A percentile compares a stretch with the other conserved stretches of the same genome.
phyloP scores from a whole-genome alignment of 2,329 filamentous ascomycete genomes.

The Cladosporium austrohemisphaericum region DNA sequence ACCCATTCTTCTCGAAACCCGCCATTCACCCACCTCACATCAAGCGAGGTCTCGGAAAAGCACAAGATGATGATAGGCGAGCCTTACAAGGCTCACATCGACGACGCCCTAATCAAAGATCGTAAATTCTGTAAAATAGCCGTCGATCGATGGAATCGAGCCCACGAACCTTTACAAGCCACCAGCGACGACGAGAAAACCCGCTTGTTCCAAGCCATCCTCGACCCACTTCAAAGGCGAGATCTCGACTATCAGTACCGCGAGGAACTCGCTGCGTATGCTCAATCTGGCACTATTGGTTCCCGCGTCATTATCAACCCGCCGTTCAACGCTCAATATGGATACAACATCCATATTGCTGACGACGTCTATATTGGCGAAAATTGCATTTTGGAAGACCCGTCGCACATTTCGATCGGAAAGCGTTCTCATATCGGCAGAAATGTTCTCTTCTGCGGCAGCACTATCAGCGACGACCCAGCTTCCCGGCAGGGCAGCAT shows the following conservation, averaged over 20 bases:
- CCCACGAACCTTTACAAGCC: constrained; percentile 68
- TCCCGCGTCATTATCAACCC: constrained; percentile 74
- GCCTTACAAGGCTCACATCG: constrained; percentile 73
- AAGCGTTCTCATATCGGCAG: constrained; percentile 68
- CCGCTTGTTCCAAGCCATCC: constrained; percentile 67
- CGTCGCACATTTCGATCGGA: constrained; percentile 78
- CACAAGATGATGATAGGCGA: constrained; percentile 83
- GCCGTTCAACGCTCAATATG: constrained; percentile 90
- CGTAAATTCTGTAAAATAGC: constrained; percentile 79
- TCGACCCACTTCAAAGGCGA: constrained; percentile 58
- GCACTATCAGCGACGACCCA: constrained; percentile 68
- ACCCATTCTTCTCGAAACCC: constrained; percentile 44
- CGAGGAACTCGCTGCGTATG: background rate
- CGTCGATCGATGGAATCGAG: constrained; percentile 82
- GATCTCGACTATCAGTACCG: constrained; percentile 41
- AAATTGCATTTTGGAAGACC: constrained; percentile 81
- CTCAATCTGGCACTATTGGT: constrained; percentile 51
- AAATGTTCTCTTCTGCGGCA: constrained; percentile 81
- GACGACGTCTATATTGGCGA: constrained; percentile 79
- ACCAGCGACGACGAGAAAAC: constrained; percentile 62
- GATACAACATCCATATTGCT: constrained; percentile 88
- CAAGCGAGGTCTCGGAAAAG: constrained; percentile 57
- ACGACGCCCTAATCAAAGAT: constrained; percentile 70
- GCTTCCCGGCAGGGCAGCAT: constrained; percentile 69
- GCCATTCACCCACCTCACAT: constrained; percentile 44